Percentiles rank a stretch among this genome's conserved stretches.
Conservation (phyloP, 2,329 filamentous ascomycete genomes). For the Colletotrichum limetticola region DNA sequence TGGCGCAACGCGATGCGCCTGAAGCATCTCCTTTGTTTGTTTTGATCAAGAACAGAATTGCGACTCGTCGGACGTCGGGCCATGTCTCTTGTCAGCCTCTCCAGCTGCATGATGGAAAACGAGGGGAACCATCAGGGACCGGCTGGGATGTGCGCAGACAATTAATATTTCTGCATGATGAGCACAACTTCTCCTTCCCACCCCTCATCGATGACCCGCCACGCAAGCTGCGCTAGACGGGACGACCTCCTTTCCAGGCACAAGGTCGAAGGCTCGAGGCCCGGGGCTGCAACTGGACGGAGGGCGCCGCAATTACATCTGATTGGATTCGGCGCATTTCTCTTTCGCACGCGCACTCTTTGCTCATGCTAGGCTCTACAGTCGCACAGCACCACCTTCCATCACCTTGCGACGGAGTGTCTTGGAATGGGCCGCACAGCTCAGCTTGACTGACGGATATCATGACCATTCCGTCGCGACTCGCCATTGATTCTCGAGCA, state of each 20-base stretch:
- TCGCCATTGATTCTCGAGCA: neutral
- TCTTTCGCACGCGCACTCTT: neutral
- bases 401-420: constrained; percentile 8
- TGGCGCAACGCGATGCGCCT: constrained; percentile 31
- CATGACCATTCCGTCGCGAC: neutral
- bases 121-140: constrained; percentile 18
- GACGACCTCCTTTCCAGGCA: constrained; percentile 7
- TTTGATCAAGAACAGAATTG: constrained; percentile 19
- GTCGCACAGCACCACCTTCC: constrained; percentile 10
- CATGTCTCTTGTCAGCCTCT: neutral
- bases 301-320: constrained; percentile 16
- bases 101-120: constrained; percentile 11
- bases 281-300: constrained; percentile 2
- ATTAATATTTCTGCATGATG: constrained; percentile 31
- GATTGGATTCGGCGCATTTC: constrained; percentile 30
- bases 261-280: neutral
- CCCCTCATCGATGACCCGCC: constrained; percentile 41
- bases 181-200: constrained; percentile 40
- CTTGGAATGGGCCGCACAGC: constrained; percentile 12
- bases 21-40: constrained; percentile 30
- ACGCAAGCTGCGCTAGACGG: constrained; percentile 40
- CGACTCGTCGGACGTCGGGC: constrained; percentile 11
- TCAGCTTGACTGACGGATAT: constrained; percentile 11
- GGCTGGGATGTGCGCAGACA: constrained; percentile 25
- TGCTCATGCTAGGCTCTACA: neutral